phyloP scores from a whole-genome alignment of 2,329 filamentous ascomycete genomes.

The Aspergillus quadricinctus region DNA sequence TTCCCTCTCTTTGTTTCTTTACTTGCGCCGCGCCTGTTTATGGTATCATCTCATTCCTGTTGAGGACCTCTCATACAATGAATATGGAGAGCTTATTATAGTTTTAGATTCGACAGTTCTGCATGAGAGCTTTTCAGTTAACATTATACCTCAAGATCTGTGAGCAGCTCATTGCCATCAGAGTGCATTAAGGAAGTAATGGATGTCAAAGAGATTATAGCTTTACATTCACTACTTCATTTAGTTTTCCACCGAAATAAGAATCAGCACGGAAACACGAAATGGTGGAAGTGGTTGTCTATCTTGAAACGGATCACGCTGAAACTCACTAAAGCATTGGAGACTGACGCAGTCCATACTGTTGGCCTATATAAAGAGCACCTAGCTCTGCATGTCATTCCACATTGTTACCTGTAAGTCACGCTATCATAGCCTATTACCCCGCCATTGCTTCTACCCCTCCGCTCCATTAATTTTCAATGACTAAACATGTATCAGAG shows the following conservation, averaged over 20 bases:
- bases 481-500: conserved; percentile 22
- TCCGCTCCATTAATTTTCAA: neutral
- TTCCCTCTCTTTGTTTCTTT: neutral
- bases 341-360: conserved; percentile 22
- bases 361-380: conserved; percentile 27
- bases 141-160: neutral
- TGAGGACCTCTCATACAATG: neutral
- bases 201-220: conserved; percentile 26
- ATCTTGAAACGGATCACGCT: conserved; percentile 64
- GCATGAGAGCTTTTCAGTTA: neutral
- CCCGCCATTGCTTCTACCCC: neutral
- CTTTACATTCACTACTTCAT: conserved; percentile 50
- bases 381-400: conserved; percentile 32
- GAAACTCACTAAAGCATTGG: conserved; percentile 48
- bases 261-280: conserved; percentile 78
- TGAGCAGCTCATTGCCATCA: neutral
- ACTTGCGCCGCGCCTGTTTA: no score
- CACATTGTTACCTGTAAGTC: conserved; percentile 40
- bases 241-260: conserved; percentile 78
- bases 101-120: neutral
- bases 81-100: neutral
- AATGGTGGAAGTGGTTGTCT: conserved; percentile 76
- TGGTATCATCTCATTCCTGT: neutral
- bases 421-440: neutral
- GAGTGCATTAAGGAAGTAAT: conserved; percentile 12